These are phyloP conservation scores for Aspergillus baeticus DNA, from an alignment of 495 filamentous ascomycete genomes.

Conservation along the genomic window DNA sequence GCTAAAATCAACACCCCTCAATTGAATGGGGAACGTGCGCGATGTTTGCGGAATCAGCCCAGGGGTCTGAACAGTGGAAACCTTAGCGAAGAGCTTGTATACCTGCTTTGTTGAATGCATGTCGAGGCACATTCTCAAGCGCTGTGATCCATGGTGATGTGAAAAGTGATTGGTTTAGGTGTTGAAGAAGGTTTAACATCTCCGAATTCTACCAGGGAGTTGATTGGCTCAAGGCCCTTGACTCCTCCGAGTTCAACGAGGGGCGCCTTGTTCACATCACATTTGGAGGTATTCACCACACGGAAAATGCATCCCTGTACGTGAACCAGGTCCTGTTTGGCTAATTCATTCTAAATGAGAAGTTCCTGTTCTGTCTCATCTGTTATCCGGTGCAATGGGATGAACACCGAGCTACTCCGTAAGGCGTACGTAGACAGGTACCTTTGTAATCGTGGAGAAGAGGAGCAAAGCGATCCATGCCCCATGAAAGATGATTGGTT, in stretches of 20 bases:
- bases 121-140: constrained; percentile 11
- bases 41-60: constrained; percentile 12
- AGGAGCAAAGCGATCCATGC: neutral
- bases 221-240: neutral
- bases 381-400: neutral
- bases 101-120: constrained; percentile 8
- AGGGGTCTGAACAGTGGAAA: constrained; percentile 7
- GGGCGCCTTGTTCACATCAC: neutral
- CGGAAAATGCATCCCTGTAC: constrained; percentile 5
- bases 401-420: neutral
- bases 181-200: constrained; percentile 3
- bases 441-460: constrained; percentile 2
- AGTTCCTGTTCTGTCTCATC: neutral
- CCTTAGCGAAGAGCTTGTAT: constrained; percentile 2
- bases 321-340: constrained; percentile 9
- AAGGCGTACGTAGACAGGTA: neutral
- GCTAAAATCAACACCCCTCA: constrained; percentile 17
- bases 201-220: neutral
- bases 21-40: constrained; percentile 23
- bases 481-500: neutral
- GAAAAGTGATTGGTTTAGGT: constrained; percentile 8
- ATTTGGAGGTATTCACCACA: neutral
- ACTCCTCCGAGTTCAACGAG: neutral
- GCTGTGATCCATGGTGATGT: constrained; percentile 11
- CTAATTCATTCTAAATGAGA: neutral